A percentile compares a stretch with the other conserved stretches of the same genome.
Conservation (phyloP, 495 filamentous ascomycete species). For the Wilcoxina mikolae region DNA sequence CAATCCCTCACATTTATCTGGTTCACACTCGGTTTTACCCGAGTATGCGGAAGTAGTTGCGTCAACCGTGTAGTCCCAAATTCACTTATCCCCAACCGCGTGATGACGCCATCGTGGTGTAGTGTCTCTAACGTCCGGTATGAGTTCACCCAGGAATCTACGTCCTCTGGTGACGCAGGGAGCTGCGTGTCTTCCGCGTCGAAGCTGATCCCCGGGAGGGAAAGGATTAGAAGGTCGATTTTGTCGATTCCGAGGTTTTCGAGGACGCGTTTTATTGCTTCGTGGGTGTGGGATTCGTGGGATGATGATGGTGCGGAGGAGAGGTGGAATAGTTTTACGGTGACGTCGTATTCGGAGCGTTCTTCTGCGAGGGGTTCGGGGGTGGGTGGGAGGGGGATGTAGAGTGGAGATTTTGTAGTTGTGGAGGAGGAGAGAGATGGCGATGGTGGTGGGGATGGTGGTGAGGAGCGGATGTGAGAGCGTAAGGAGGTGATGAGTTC, state of each 20-base stretch:
- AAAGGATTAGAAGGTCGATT: slow-evolving; percentile 81
- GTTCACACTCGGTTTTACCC: slow-evolving; percentile 66
- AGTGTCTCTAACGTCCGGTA: slow-evolving; percentile 62
- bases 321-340: slow-evolving; percentile 28
- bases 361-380: slow-evolving; percentile 14
- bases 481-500: slow-evolving; percentile 27
- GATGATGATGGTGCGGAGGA: slow-evolving; percentile 10
- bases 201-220: slow-evolving; percentile 84
- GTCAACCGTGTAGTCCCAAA: slow-evolving; percentile 70
- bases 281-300: slow-evolving; percentile 31
- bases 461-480: slow-evolving; percentile 15
- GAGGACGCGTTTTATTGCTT: slow-evolving; percentile 43
- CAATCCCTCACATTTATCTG: slow-evolving; percentile 97
- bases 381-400: background rate
- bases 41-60: slow-evolving; percentile 46
- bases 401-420: background rate
- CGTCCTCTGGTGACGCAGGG: slow-evolving; percentile 34
- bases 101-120: slow-evolving; percentile 53
- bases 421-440: background rate
- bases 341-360: slow-evolving; percentile 24
- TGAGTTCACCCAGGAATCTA: slow-evolving; percentile 49
- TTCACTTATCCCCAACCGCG: slow-evolving; percentile 70
- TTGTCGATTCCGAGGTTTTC: slow-evolving; percentile 55
- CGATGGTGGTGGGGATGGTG: background rate
- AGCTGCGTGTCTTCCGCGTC: slow-evolving; percentile 68